phyloP scores from a whole-genome alignment of 495 filamentous ascomycete genomes.

The Poronia punctata region DNA sequence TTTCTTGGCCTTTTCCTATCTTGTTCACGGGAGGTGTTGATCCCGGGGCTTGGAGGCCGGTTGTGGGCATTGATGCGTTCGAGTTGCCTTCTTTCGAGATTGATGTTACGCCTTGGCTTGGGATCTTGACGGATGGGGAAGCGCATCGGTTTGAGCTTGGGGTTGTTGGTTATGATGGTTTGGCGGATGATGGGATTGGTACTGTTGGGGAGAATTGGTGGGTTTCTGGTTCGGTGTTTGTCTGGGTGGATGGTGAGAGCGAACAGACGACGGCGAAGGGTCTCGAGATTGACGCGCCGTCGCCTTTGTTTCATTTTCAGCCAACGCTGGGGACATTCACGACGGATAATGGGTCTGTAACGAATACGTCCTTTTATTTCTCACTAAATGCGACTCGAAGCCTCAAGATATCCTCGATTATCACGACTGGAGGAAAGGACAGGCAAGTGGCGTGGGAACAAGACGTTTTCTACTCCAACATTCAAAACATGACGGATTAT shows the following conservation, averaged over 20 bases:
- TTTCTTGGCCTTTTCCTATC: slow-evolving; percentile 78
- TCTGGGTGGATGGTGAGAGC: slow-evolving; percentile 52
- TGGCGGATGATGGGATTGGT: slow-evolving; percentile 29
- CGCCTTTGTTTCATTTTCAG: slow-evolving; percentile 29
- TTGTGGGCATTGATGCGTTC: slow-evolving; percentile 80
- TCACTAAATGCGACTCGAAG: slow-evolving; percentile 49
- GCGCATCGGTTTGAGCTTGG: slow-evolving; percentile 66
- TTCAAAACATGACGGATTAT: slow-evolving; percentile 48
- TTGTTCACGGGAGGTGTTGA: slow-evolving; percentile 85
- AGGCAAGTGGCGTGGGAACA: slow-evolving; percentile 52
- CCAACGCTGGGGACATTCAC: slow-evolving; percentile 31
- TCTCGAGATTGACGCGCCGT: slow-evolving; percentile 12
- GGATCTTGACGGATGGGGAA: slow-evolving; percentile 56
- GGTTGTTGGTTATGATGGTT: slow-evolving; percentile 56
- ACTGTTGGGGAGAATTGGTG: slow-evolving; percentile 68
- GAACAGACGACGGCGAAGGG: slow-evolving; percentile 44
- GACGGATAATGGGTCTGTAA: slow-evolving; percentile 40
- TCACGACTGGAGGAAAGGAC: slow-evolving; percentile 38
- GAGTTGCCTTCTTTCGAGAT: slow-evolving; percentile 78
- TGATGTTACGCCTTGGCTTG: slow-evolving; percentile 74
- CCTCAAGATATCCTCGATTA: slow-evolving; percentile 46
- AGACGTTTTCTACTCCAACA: slow-evolving; percentile 50
- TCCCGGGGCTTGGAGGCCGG: slow-evolving; percentile 74
- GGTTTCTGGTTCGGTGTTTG: slow-evolving; percentile 75
- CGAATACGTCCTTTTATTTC: slow-evolving; percentile 57